phyloP scores from a whole-genome alignment of 2,329 filamentous ascomycete genomes.

The Aspergillus phoenicis region DNA sequence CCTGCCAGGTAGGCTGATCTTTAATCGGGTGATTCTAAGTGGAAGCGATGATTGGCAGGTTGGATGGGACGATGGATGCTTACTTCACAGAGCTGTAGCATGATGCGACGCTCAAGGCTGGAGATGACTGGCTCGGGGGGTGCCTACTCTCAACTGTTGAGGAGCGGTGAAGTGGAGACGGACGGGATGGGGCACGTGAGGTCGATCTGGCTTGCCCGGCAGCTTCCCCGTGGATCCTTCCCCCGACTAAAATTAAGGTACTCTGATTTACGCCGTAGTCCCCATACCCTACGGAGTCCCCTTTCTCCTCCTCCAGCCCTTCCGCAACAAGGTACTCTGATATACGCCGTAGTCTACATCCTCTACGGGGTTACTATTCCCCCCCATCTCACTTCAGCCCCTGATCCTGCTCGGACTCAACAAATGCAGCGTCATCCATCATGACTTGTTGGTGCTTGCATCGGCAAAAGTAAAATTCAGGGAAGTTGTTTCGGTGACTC shows the following conservation, averaged over 20 bases:
- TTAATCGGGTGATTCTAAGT: conserved; percentile 3
- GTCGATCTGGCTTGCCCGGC: conserved; percentile 19
- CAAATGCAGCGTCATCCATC: not conserved
- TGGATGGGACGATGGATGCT: not conserved
- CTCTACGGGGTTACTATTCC: conserved; percentile 2
- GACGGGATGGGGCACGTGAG: conserved; percentile 15
- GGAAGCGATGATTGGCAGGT: conserved; percentile 2
- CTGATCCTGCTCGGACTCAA: conserved; percentile 7
- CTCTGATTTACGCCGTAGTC: conserved; percentile 12
- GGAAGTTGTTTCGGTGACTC: not conserved
- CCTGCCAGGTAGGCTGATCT: not conserved
- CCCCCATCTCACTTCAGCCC: not conserved
- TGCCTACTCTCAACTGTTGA: conserved; percentile 20
- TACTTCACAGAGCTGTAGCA: not conserved
- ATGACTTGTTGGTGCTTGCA: conserved; percentile 1
- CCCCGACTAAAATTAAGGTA: conserved; percentile 11
- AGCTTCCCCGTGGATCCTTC: conserved; percentile 10
- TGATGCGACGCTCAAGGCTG: not conserved
- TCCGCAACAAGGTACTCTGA: conserved; percentile 5
- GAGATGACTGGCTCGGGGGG: not conserved
- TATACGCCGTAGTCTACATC: conserved; percentile 8
- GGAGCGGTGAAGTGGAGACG: conserved; percentile 23
- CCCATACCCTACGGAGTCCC: conserved; percentile 9
- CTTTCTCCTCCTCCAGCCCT: not conserved
- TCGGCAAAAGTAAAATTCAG: not conserved